These are phyloP conservation scores for Blastobotrys proliferans DNA, from an alignment of 1,139 yeast species.

Conservation along the genomic window DNA sequence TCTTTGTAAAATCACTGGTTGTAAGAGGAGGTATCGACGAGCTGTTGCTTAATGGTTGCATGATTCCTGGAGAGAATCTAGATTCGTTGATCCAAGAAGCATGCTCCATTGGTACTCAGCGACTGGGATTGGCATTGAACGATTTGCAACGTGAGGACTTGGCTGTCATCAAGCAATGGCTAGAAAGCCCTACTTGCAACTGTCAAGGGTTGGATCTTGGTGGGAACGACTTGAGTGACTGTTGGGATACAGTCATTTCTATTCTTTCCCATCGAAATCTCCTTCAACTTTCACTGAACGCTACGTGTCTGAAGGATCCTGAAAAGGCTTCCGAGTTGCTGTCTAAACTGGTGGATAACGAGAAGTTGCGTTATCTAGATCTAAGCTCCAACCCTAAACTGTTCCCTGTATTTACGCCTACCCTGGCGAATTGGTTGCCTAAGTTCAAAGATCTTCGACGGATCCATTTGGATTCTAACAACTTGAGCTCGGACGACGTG, in stretches of 20 bases:
- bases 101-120: conserved; percentile 49
- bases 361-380: conserved; percentile 69
- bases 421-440: conserved; percentile 61
- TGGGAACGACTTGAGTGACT: conserved; percentile 63
- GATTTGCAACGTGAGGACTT: conserved; percentile 59
- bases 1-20: conserved; percentile 56
- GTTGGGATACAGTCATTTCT: conserved; percentile 31
- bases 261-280: conserved; percentile 29
- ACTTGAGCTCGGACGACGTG: conserved; percentile 57
- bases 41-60: conserved; percentile 76
- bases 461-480: conserved; percentile 73
- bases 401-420: conserved; percentile 67
- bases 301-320: conserved; percentile 54
- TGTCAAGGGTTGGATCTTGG: conserved; percentile 85
- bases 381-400: conserved; percentile 67
- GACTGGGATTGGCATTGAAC: conserved; percentile 75
- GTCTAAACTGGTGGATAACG: conserved; percentile 44
- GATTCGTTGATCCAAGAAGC: conserved; percentile 52
- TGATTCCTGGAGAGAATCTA: conserved; percentile 46
- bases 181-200: conserved; percentile 46
- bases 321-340: conserved; percentile 54
- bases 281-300: conserved; percentile 64
- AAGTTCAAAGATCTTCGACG: conserved; percentile 60
- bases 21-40: conserved; percentile 76
- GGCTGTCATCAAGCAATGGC: conserved; percentile 57